These are phyloP conservation scores for Microdochium trichocladiopsis DNA, from an alignment of 2,329 filamentous ascomycete species.

Conservation along the genomic window DNA sequence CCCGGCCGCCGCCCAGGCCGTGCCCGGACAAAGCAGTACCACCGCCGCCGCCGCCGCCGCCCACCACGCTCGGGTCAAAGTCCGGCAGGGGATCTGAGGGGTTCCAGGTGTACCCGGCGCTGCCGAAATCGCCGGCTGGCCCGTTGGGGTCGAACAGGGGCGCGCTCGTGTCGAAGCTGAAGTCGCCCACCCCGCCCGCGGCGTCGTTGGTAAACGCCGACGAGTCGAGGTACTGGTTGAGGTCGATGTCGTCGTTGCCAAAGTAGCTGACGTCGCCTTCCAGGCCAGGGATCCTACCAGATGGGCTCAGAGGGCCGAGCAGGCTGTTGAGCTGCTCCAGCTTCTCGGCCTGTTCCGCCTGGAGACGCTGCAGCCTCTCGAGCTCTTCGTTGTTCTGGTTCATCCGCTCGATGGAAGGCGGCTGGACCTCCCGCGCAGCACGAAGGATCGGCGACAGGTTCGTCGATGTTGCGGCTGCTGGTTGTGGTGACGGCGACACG, in stretches of 20 bases:
- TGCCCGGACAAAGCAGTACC: conserved; percentile 2
- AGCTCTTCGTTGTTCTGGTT: conserved; percentile 67
- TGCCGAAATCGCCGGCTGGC: conserved; percentile 14
- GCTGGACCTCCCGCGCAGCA: conserved; percentile 8
- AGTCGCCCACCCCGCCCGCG: conserved; percentile 18
- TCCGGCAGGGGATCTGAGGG: not conserved
- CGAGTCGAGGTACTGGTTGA: conserved; percentile 42
- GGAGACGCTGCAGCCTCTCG: conserved; percentile 70
- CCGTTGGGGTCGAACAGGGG: conserved; percentile 5
- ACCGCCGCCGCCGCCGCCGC: conserved; percentile 4
- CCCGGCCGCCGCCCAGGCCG: conserved; percentile 8
- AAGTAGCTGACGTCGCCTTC: conserved; percentile 30
- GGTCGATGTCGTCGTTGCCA: conserved; percentile 35
- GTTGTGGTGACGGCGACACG: not conserved
- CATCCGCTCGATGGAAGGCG: conserved; percentile 53
- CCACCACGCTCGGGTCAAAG: conserved; percentile 14
- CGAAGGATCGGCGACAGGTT: not conserved
- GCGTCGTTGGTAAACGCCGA: conserved; percentile 17
- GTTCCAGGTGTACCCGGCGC: conserved; percentile 1
- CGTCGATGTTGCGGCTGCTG: not conserved
- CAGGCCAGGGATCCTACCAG: conserved; percentile 69
- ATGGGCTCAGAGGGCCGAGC: conserved; percentile 74
- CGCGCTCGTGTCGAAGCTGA: conserved; percentile 33
- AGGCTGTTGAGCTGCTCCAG: conserved; percentile 69
- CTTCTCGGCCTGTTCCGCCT: conserved; percentile 69